A percentile compares a stretch with the other conserved stretches of the same genome.
These are phyloP conservation scores for Umbelopsis vinacea DNA, from an alignment of 192 early-diverging fungal species.

Conservation along the genomic window DNA sequence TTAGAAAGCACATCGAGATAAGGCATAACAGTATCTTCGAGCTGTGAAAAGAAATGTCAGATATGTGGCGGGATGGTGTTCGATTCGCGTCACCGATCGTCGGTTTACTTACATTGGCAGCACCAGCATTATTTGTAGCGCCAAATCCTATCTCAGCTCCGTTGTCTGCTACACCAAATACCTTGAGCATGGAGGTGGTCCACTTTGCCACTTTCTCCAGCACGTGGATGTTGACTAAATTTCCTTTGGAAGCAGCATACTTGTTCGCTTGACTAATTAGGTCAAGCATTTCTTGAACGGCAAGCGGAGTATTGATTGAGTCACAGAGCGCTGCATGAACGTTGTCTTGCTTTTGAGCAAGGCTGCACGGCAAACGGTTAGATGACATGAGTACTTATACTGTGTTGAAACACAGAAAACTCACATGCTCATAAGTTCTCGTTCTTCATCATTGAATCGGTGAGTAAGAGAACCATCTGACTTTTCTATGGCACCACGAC, in stretches of 20 bases:
- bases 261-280: conserved; percentile 80
- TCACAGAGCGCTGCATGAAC: conserved; percentile 91
- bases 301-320: conserved; percentile 87
- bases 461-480: conserved; percentile 55
- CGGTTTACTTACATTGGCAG: conserved; percentile 41
- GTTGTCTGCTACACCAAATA: conserved; percentile 79
- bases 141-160: conserved; percentile 76
- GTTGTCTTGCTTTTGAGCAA: conserved; percentile 67
- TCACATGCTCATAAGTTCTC: conserved; percentile 68
- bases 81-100: conserved; percentile 13
- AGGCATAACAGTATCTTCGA: conserved; percentile 74
- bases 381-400: neutral
- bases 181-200: conserved; percentile 77
- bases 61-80: neutral
- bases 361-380: conserved; percentile 22
- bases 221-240: conserved; percentile 65
- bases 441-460: conserved; percentile 72
- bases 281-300: conserved; percentile 79
- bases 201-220: conserved; percentile 82
- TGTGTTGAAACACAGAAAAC: neutral
- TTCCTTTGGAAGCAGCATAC: conserved; percentile 70
- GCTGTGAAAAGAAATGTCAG: conserved; percentile 17
- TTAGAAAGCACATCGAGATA: conserved; percentile 79
- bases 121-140: conserved; percentile 35
- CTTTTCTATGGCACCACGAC: conserved; percentile 34